Evolutionary conservation across 2,329 filamentous ascomycete genomes (phyloP), one percentile per base, ranked within the genome.

Genomic region (Cladosporium oxysporum): DNA sequence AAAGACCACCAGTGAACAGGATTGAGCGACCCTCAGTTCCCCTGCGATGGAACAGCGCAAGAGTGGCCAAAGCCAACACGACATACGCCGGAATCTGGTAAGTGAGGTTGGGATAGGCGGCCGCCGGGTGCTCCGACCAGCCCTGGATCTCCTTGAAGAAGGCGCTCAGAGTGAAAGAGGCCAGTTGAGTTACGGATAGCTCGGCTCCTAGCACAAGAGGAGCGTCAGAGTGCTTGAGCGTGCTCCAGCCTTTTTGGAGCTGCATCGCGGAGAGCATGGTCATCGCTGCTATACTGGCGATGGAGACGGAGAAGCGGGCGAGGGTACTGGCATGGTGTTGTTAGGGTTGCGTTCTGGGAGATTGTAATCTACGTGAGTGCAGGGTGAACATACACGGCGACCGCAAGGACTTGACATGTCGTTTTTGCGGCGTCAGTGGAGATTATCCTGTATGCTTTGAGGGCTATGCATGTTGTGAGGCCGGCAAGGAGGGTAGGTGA

Each of bases 361-460:
- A 18, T 18, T 2, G n/a, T 37, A 1, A 41, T 18, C 5, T 29
- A 29, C 14, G 3, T 4, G 16, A 7, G 3, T 14, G 18, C 23
- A 28, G 26, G 23, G 12, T 29, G 14, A 14, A 55, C 61, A 23
- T 63, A 63, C 61, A 57, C 61, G 18, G 61, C 61, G 23, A 53
- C 33, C 14, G 61, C 61, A 23, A 63, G 61, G 3, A 63, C 50
- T 57, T 63, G 61, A 49, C 61, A 63, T 29, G 35, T 53, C 7
- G 50, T 57, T 28, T 47, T 63, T 57, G 61, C 50, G 16, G 37
- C 23, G 18, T 63, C 61, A n/a, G 61, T 63, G 12, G 61, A 63
- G 50, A 57, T 29, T 35, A 63, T 63, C 11, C 61, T 52, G 50
- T 63, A 63, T 41, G 61, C 61, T 57, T 63, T 63, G 23, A 63